A percentile compares a stretch with the other conserved stretches of the same genome.
These are phyloP conservation scores for Monosporozyma unispora DNA, from an alignment of 805 yeast genomes.

Conservation along the genomic window DNA sequence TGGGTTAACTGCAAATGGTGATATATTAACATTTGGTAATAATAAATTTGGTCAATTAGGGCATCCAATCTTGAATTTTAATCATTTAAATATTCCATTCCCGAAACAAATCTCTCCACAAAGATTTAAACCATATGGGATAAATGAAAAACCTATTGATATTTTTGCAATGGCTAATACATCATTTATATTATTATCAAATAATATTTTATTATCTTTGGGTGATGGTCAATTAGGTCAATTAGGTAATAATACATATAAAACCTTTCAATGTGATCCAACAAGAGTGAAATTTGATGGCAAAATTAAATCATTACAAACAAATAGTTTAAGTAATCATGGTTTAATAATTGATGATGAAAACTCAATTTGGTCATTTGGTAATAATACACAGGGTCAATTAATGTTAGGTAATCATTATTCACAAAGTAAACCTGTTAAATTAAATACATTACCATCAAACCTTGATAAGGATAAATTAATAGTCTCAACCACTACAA, in stretches of 20 bases:
- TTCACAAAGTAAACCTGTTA: neutral
- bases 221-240: constrained; percentile 86
- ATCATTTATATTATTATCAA: constrained; percentile 16
- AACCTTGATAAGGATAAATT: neutral
- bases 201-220: constrained; percentile 45
- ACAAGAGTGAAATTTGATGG: constrained; percentile 42
- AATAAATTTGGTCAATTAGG: constrained; percentile 84
- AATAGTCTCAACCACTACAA: neutral
- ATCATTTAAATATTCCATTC: constrained; percentile 52
- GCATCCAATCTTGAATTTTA: constrained; percentile 51
- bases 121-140: constrained; percentile 33
- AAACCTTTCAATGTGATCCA: constrained; percentile 68
- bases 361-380: constrained; percentile 69
- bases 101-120: constrained; percentile 47
- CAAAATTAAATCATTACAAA: constrained; percentile 43
- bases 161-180: neutral
- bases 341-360: constrained; percentile 49
- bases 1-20: constrained; percentile 57
- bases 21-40: constrained; percentile 78
- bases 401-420: constrained; percentile 56
- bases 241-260: constrained; percentile 66
- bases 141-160: constrained; percentile 23
- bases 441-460: neutral
- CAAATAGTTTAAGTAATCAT: constrained; percentile 48
- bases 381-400: constrained; percentile 76